phyloP scores from a whole-genome alignment of 148 eudicot species.

The Camellia lanceoleosa region DNA sequence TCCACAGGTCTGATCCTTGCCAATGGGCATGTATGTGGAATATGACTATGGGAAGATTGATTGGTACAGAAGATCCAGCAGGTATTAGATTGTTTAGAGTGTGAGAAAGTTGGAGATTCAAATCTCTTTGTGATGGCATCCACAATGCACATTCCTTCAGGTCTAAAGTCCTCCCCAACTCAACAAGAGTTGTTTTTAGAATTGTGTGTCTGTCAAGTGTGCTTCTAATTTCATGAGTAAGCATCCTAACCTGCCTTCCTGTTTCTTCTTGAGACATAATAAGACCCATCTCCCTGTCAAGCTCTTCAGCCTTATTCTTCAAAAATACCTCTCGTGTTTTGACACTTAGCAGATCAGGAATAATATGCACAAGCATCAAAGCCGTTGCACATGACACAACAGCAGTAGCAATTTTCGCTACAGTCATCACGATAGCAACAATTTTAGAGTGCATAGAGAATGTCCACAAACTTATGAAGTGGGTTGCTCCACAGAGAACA shows the following conservation, averaged over 20 bases:
- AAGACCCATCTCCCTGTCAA: constrained; percentile 87
- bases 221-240: constrained; percentile 90
- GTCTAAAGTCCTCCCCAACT: constrained; percentile 74
- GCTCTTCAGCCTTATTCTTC: constrained; percentile 78
- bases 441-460: constrained; percentile 71
- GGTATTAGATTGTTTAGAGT: constrained; percentile 56
- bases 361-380: constrained; percentile 84
- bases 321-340: constrained; percentile 70
- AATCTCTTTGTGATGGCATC: constrained; percentile 81
- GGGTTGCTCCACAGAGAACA: constrained; percentile 87
- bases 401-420: constrained; percentile 76
- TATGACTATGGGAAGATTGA: constrained; percentile 50
- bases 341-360: constrained; percentile 81
- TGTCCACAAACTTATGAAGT: constrained; percentile 86
- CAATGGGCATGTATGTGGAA: constrained; percentile 61
- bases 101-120: constrained; percentile 62
- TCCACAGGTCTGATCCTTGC: constrained; percentile 55
- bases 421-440: constrained; percentile 79
- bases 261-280: constrained; percentile 88
- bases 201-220: constrained; percentile 83
- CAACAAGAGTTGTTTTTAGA: constrained; percentile 72
- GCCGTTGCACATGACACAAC: constrained; percentile 87
- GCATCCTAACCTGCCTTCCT: constrained; percentile 92
- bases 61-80: constrained; percentile 66
- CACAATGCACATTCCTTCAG: constrained; percentile 85